Evolutionary conservation across 257 asterid species (phyloP).

Genomic region (Craterostigma plantagineum): DNA sequence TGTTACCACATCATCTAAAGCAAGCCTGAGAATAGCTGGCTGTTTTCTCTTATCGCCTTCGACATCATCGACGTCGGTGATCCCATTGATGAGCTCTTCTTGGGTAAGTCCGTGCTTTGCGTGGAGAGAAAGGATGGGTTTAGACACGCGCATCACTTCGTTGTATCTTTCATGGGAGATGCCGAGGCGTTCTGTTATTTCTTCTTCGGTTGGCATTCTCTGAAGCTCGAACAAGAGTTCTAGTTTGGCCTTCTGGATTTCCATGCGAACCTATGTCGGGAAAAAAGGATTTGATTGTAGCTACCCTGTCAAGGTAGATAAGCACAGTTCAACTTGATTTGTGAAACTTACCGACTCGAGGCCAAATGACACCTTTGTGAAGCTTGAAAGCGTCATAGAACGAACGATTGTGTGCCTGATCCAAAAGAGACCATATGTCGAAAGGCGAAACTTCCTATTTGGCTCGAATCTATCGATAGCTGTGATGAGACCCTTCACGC

Average conservation of each 20-base stretch:
- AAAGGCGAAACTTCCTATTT: constrained; percentile 44
- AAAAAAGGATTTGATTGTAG: background rate
- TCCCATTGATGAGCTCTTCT: constrained; percentile 59
- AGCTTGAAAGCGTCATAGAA: constrained; percentile 79
- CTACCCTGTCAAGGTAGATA: background rate
- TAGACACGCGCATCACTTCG: constrained; percentile 64
- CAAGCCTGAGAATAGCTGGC: constrained; percentile 86
- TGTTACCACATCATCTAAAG: constrained; percentile 85
- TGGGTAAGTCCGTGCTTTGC: constrained; percentile 50
- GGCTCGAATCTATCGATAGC: constrained; percentile 90
- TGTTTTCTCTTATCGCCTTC: constrained; percentile 58
- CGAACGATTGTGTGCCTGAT: constrained; percentile 83
- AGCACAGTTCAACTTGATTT: no score
- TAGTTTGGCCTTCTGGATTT: constrained; percentile 52
- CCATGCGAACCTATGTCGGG: constrained; percentile 41
- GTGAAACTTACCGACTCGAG: constrained; percentile 65
- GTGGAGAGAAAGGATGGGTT: constrained; percentile 53
- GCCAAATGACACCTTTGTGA: constrained; percentile 86
- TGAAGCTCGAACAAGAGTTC: constrained; percentile 48
- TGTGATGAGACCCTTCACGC: constrained; percentile 89
- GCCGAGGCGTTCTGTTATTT: constrained; percentile 40
- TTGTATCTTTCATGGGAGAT: constrained; percentile 58
- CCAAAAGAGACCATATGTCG: constrained; percentile 90
- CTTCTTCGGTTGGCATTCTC: constrained; percentile 52
- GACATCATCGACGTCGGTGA: constrained; percentile 56